A percentile compares a stretch with the other conserved stretches of the same genome.
phyloP scores from a whole-genome alignment of 2,329 filamentous ascomycete genomes.

The Aspergillus tubingensis region DNA sequence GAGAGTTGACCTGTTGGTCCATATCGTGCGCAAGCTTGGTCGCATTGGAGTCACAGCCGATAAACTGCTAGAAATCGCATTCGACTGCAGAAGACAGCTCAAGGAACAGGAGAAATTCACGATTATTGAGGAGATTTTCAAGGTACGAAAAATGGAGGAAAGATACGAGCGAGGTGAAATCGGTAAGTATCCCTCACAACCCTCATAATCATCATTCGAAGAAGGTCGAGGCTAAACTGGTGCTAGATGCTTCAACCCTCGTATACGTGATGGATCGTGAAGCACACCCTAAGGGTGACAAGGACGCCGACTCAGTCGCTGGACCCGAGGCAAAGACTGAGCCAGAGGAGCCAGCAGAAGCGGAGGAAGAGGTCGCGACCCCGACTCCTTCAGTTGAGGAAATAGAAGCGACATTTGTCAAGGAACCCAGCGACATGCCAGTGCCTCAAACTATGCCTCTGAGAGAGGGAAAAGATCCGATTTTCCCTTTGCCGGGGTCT shows the following conservation, averaged over 20 bases:
- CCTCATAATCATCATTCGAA: not conserved
- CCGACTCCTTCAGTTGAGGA: slow-evolving; percentile 31
- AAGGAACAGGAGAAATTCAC: slow-evolving; percentile 37
- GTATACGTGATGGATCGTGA: slow-evolving; percentile 44
- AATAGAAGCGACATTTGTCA: slow-evolving; percentile 25
- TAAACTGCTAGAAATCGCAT: slow-evolving; percentile 43
- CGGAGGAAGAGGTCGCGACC: slow-evolving; percentile 30
- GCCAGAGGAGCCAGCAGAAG: slow-evolving; percentile 30
- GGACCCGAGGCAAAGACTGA: slow-evolving; percentile 24
- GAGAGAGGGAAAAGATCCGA: slow-evolving; percentile 16
- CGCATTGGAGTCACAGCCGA: slow-evolving; percentile 38
- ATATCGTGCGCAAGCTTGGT: slow-evolving; percentile 44
- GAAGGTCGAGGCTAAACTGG: not conserved
- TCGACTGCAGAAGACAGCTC: slow-evolving; percentile 42
- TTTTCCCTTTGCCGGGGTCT: slow-evolving; percentile 34
- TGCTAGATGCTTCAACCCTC: slow-evolving; percentile 35
- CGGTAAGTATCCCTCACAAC: slow-evolving; percentile 29
- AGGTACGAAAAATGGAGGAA: slow-evolving; percentile 44
- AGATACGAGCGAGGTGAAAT: slow-evolving; percentile 45
- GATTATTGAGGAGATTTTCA: slow-evolving; percentile 45
- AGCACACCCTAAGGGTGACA: slow-evolving; percentile 34
- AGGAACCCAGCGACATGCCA: slow-evolving; percentile 26
- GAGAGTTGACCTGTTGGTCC: slow-evolving; percentile 41
- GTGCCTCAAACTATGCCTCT: slow-evolving; percentile 26
- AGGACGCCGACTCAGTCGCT: slow-evolving; percentile 33